Evolutionary conservation across 345 rosid species (phyloP).

Genomic region (Mallotus nudiflorus): DNA sequence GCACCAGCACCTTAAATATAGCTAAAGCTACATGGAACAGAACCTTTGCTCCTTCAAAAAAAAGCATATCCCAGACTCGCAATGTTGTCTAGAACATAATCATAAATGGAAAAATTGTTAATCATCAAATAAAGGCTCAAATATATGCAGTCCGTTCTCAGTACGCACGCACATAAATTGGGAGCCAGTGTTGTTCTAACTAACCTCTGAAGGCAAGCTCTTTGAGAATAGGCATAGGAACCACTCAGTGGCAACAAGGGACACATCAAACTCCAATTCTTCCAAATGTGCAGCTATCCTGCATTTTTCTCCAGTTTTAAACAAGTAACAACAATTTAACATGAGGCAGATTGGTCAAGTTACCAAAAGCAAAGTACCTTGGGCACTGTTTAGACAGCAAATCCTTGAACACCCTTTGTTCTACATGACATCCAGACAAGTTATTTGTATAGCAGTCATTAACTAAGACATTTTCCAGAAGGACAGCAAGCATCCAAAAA

Average conservation of each 20-base stretch:
- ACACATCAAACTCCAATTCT: conserved; percentile 85
- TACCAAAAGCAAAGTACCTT: conserved; percentile 41
- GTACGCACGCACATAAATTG: neutral
- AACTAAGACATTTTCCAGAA: conserved; percentile 89
- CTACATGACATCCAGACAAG: conserved; percentile 97
- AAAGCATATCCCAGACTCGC: conserved; percentile 98
- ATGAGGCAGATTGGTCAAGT: conserved; percentile 3
- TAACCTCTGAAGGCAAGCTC: conserved; percentile 98
- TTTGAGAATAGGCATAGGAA: conserved; percentile 97
- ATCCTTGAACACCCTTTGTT: conserved; percentile 96
- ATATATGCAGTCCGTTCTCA: neutral
- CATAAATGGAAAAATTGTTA: conserved; percentile 12
- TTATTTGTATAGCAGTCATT: conserved; percentile 93
- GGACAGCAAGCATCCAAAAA: conserved; percentile 99
- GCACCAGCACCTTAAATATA: conserved; percentile 72
- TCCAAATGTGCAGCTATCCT: conserved; percentile 94
- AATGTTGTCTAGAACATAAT: conserved; percentile 69
- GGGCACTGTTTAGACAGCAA: conserved; percentile 85
- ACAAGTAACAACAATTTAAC: neutral
- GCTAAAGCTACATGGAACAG: conserved; percentile 97
- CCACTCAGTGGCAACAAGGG: conserved; percentile 99
- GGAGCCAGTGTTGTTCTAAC: conserved; percentile 24
- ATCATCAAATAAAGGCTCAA: conserved; percentile 2
- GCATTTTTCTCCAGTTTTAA: conserved; percentile 30
- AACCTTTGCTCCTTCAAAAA: conserved; percentile 97